These are phyloP conservation scores for Scleroderma citrinum DNA, from an alignment of 768 basidiomycete species.

Conservation along the genomic window DNA sequence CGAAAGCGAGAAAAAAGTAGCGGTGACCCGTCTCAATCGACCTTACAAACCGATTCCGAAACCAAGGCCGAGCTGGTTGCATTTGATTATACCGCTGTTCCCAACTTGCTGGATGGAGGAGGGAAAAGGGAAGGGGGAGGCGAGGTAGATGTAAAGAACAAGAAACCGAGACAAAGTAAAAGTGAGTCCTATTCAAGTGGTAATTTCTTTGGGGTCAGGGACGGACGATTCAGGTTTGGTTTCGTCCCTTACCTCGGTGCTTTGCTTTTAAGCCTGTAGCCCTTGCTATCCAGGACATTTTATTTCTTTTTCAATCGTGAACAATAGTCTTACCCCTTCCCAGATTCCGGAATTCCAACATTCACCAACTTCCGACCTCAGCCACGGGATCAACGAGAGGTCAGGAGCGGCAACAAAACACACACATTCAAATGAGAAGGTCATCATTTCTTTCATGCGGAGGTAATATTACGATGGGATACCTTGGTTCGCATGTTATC, in stretches of 20 bases:
- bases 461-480: background rate
- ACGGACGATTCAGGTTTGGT: background rate
- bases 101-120: slow-evolving; percentile 65
- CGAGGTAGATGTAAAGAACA: slow-evolving; percentile 36
- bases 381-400: slow-evolving; percentile 57
- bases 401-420: slow-evolving; percentile 67
- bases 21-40: slow-evolving; percentile 1
- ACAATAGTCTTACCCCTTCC: slow-evolving; percentile 5
- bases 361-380: slow-evolving; percentile 61
- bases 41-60: slow-evolving; percentile 9
- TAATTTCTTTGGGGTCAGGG: background rate
- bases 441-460: slow-evolving; percentile 6
- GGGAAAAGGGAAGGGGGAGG: slow-evolving; percentile 9
- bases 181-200: slow-evolving; percentile 18
- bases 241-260: background rate
- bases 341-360: slow-evolving; percentile 33
- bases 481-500: background rate
- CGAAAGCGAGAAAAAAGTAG: slow-evolving; percentile 28
- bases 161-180: slow-evolving; percentile 47
- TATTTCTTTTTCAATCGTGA: background rate
- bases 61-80: slow-evolving; percentile 34
- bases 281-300: background rate
- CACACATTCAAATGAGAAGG: slow-evolving; percentile 53
- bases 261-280: background rate
- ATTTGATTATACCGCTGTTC: slow-evolving; percentile 65